These are phyloP conservation scores for Sphagnum contortum DNA, from an alignment of 225 moss, liverwort and hornwort genomes.

Conservation along the genomic window DNA sequence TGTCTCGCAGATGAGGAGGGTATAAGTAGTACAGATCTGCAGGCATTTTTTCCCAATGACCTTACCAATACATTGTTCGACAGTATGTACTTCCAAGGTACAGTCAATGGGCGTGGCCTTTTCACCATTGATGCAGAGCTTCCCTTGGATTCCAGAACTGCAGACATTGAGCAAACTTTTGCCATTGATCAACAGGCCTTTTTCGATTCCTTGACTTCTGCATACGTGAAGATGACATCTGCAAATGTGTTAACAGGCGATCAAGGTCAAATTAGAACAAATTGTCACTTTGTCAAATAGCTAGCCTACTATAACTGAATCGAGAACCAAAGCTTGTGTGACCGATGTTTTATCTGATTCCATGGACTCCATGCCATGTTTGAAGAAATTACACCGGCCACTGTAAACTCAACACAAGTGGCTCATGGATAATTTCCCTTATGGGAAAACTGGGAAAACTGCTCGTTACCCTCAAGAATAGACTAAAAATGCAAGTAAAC, in stretches of 20 bases:
- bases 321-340: no score
- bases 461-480: no score
- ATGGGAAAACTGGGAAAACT: no score
- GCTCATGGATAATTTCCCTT: no score
- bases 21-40: conserved; percentile 3
- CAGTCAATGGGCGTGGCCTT: conserved; percentile 10
- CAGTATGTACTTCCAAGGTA: conserved; percentile 21
- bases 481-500: no score
- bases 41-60: conserved; percentile 4
- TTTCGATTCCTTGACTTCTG: conserved; percentile 8
- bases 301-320: no score
- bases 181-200: conserved; percentile 1
- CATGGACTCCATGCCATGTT: no score
- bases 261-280: conserved; percentile 8
- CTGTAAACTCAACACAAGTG: no score
- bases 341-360: no score
- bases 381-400: no score
- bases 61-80: conserved; percentile 14
- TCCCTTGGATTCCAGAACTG: conserved; percentile 6
- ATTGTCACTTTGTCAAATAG: conserved; percentile 3
- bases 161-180: conserved; percentile 9
- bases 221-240: conserved; percentile 12
- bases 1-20: conserved; percentile 1
- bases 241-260: conserved; percentile 10
- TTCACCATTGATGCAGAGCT: conserved; percentile 17